phyloP scores from a whole-genome alignment of 2,329 filamentous ascomycete species.

The Venturia asperata region DNA sequence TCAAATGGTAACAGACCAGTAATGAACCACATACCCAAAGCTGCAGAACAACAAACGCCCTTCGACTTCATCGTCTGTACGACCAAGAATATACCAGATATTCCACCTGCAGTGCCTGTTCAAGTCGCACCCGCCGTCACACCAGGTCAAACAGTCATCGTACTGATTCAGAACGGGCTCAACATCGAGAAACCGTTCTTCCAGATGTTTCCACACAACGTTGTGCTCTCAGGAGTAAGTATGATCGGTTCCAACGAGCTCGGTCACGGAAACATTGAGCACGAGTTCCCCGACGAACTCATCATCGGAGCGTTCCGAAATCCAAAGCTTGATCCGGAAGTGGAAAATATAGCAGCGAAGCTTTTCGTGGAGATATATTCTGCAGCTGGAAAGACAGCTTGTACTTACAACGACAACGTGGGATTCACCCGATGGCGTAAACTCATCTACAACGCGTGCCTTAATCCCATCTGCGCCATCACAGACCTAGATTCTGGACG shows the following conservation, averaged over 20 bases:
- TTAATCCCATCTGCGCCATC: slow-evolving; percentile 49
- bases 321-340: slow-evolving; percentile 27
- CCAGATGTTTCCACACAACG: slow-evolving; percentile 42
- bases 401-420: slow-evolving; percentile 39
- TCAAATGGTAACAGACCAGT: slow-evolving; percentile 24
- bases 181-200: slow-evolving; percentile 52
- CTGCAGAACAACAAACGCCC: slow-evolving; percentile 26
- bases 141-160: slow-evolving; percentile 44
- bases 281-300: slow-evolving; percentile 47
- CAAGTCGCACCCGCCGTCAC: slow-evolving; percentile 37
- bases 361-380: slow-evolving; percentile 45
- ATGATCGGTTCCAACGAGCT: slow-evolving; percentile 47
- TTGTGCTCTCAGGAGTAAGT: slow-evolving; percentile 50
- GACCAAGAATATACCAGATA: slow-evolving; percentile 40
- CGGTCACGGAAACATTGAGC: slow-evolving; percentile 42
- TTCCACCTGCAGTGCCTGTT: slow-evolving; percentile 38
- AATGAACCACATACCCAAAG: slow-evolving; percentile 32
- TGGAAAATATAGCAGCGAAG: slow-evolving; percentile 30
- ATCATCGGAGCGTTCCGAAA: slow-evolving; percentile 46
- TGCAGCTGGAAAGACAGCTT: slow-evolving; percentile 39
- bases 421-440: slow-evolving; percentile 44
- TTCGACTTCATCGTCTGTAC: slow-evolving; percentile 45
- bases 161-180: slow-evolving; percentile 57
- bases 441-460: slow-evolving; percentile 45
- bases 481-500: slow-evolving; percentile 45